Base-by-base conservation (phyloP, 2,329 filamentous ascomycete genomes). In the Colletotrichum navitas region DNA sequence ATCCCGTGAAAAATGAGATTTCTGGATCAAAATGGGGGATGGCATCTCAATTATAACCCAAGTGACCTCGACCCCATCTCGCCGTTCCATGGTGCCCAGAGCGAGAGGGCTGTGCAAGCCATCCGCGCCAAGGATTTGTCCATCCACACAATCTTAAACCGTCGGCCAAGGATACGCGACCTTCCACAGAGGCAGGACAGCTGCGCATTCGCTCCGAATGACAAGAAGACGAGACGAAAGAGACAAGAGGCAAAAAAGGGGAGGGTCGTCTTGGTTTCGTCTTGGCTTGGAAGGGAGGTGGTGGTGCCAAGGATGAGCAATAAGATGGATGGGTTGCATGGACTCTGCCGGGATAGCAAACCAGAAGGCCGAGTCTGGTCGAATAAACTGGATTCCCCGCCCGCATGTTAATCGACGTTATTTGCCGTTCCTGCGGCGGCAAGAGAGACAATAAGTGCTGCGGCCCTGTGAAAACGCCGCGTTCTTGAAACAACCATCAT, bases 61-160 rank as follows among this genome's bases (percentile, higher is more conserved):
- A 45, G 43, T 49, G 41, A 18, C 61, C 34, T 63, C 59, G 32
- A 52, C 51, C 60, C 52, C 60, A n/a, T 16, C n/a, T 49, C 45
- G n/a, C 16, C 59, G 16, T 63, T 32, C 41, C 34, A 34, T 36
- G n/a, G 24, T 43, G 49, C 47, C 47, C 47, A 63, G 49, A 14
- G 55, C 41, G 39, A n/a, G 36, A 55, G 61, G 61, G 61, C 61
- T 63, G 61, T 63, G 61, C 61, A 63, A 63, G 36, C 55, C 49
- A 34, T 55, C 18, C 49, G 18, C 61, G 61, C 61, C 61, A 63
- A 63, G 61, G 61, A 63, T 54, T 21, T n/a, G 11, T 3, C 47
- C 59, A 62, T 62, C 45, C 59, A 62, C 49, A 63, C 61, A 63
- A 63, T 63, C 18, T 63, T 63, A 63, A 54, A n/a, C 47, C 24